phyloP scores from a whole-genome alignment of 2,329 filamentous ascomycete species.

The Sphaerostilbella broomeana region DNA sequence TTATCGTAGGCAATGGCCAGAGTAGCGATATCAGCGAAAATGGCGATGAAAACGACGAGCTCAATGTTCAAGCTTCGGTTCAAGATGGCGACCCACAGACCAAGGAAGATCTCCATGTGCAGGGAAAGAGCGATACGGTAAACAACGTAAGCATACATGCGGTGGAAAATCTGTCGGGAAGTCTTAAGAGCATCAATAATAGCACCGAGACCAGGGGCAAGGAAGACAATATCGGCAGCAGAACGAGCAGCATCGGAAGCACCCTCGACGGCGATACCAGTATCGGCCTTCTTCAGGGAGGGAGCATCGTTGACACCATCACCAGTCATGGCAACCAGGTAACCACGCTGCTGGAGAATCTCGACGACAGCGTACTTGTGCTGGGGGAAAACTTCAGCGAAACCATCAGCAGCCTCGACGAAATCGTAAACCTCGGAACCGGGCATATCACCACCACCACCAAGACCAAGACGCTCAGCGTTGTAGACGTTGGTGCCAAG shows the following conservation, averaged over 20 bases:
- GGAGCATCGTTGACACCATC: slow-evolving; percentile 93
- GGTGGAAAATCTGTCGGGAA: slow-evolving; percentile 90
- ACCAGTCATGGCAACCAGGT: slow-evolving; percentile 93
- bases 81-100: slow-evolving; percentile 83
- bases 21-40: slow-evolving; percentile 89
- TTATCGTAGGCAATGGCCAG: slow-evolving; percentile 92
- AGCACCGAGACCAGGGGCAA: slow-evolving; percentile 82
- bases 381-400: slow-evolving; percentile 90
- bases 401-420: slow-evolving; percentile 90
- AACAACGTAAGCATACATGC: slow-evolving; percentile 93
- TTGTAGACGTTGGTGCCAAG: slow-evolving; percentile 93
- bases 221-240: slow-evolving; percentile 88
- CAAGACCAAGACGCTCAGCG: slow-evolving; percentile 83
- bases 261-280: slow-evolving; percentile 90
- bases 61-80: slow-evolving; percentile 80
- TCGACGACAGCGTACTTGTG: slow-evolving; percentile 95
- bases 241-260: slow-evolving; percentile 86
- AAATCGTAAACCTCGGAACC: slow-evolving; percentile 93
- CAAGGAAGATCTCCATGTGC: slow-evolving; percentile 86
- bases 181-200: slow-evolving; percentile 92
- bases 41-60: slow-evolving; percentile 87
- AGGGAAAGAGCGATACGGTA: slow-evolving; percentile 91
- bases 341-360: slow-evolving; percentile 87
- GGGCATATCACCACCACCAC: slow-evolving; percentile 85
- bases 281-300: slow-evolving; percentile 91